A percentile compares a stretch with the other conserved stretches of the same genome.
phyloP scores from a whole-genome alignment of 768 basidiomycete genomes.

The Tricholoma matsutake region DNA sequence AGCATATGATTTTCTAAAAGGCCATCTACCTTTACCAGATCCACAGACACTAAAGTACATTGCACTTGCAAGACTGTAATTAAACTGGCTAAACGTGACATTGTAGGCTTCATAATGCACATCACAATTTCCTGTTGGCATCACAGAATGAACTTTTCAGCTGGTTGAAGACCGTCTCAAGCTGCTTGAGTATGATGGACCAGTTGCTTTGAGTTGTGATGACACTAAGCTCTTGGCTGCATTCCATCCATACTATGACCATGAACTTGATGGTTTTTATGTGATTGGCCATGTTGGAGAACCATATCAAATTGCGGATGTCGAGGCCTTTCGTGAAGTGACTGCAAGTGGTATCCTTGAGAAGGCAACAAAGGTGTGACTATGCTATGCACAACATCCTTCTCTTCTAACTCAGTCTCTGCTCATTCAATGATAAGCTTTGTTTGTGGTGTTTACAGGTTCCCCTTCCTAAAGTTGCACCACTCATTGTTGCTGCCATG shows the following conservation, averaged over 20 bases:
- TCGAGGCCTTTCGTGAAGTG: slow-evolving; percentile 8
- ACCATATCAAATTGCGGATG: slow-evolving; percentile 22
- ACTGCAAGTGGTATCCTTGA: slow-evolving; percentile 6
- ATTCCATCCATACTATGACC: not conserved
- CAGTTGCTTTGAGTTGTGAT: not conserved
- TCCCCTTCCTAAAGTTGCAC: no score
- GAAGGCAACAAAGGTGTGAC: slow-evolving; percentile 22
- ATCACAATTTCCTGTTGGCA: not conserved
- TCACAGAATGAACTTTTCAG: not conserved
- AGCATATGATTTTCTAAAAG: not conserved
- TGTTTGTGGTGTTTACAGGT: slow-evolving; percentile 30
- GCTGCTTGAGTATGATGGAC: not conserved
- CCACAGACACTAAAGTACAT: not conserved
- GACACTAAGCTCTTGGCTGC: not conserved
- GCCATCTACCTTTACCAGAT: not conserved
- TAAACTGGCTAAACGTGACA: no score
- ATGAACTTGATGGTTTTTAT: no score
- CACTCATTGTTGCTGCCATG: slow-evolving; percentile 30
- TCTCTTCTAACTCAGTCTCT: no score
- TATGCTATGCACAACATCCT: not conserved
- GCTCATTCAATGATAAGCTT: no score
- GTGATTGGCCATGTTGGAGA: no score
- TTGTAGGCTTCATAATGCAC: not conserved
- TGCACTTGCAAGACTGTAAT: not conserved
- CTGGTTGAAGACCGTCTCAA: not conserved